These are phyloP conservation scores for Debaryomyces prosopidis DNA, from an alignment of 805 yeast species.

Conservation along the genomic window DNA sequence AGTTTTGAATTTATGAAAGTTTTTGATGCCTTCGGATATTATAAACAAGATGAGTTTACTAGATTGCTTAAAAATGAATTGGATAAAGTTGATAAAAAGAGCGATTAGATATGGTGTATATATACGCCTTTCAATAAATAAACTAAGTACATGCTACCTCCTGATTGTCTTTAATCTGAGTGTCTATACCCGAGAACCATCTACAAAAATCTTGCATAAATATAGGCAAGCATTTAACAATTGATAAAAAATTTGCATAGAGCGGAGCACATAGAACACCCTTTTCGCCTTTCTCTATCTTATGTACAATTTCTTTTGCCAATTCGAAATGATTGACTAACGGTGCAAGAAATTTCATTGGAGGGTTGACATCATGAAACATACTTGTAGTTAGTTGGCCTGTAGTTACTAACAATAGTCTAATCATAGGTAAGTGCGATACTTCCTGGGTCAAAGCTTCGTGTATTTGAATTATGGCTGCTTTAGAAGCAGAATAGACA, in stretches of 20 bases:
- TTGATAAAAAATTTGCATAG: constrained; percentile 47
- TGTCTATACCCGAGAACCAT: constrained; percentile 38
- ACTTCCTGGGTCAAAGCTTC: constrained; percentile 47
- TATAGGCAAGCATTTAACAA: constrained; percentile 43
- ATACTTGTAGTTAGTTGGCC: constrained; percentile 52
- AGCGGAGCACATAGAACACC: constrained; percentile 49
- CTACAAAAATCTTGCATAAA: constrained; percentile 35
- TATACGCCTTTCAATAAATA: not conserved
- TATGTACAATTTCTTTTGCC: constrained; percentile 34
- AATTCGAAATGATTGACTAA: constrained; percentile 37
- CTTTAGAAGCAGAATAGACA: constrained; percentile 50
- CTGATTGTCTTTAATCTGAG: constrained; percentile 22
- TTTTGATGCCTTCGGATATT: constrained; percentile 48
- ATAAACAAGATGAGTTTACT: constrained; percentile 28
- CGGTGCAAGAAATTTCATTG: constrained; percentile 48
- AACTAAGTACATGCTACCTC: not conserved
- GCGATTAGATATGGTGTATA: constrained; percentile 1
- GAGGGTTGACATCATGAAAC: constrained; percentile 48
- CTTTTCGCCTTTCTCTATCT: constrained; percentile 34
- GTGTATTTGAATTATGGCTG: constrained; percentile 43
- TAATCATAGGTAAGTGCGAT: constrained; percentile 18
- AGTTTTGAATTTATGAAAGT: constrained; percentile 39
- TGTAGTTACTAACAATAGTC: constrained; percentile 43
- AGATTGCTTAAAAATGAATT: constrained; percentile 10
- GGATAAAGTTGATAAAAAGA: constrained; percentile 12